Conservation (phyloP, 441 rosid genomes). For the Erysimum cheiri region DNA sequence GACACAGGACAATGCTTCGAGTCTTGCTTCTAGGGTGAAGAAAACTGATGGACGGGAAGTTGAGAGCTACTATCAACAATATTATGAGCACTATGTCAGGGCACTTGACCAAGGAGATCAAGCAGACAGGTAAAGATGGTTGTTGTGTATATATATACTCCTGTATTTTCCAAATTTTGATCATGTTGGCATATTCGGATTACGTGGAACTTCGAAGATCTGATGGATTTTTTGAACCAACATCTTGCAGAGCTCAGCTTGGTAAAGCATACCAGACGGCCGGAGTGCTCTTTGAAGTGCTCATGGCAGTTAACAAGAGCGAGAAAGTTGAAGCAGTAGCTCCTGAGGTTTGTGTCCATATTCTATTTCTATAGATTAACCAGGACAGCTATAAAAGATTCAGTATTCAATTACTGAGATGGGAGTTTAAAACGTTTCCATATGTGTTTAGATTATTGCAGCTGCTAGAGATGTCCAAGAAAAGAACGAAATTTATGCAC, state of each 20-base stretch:
- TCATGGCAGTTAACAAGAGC: constrained; percentile 93
- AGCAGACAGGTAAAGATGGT: constrained; percentile 77
- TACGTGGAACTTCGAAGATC: constrained; percentile 3
- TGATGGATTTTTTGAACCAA: constrained; percentile 33
- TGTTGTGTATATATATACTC: constrained; percentile 15
- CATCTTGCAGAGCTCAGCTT: constrained; percentile 84
- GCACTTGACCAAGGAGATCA: constrained; percentile 95
- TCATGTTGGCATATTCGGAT: neutral
- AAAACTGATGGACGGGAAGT: constrained; percentile 98
- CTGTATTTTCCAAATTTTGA: constrained; percentile 10
- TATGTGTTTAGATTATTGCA: constrained; percentile 76
- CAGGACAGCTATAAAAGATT: constrained; percentile 1
- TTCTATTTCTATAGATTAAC: constrained; percentile 28
- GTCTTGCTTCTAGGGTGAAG: constrained; percentile 92
- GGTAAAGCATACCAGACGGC: constrained; percentile 99
- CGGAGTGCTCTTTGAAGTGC: constrained; percentile 98
- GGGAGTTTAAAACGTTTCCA: constrained; percentile 23
- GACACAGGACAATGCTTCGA: constrained; percentile 87
- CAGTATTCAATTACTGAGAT: neutral
- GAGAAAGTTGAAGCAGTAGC: constrained; percentile 99
- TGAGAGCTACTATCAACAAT: constrained; percentile 92
- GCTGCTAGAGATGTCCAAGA: constrained; percentile 99
- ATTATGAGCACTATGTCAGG: constrained; percentile 89
- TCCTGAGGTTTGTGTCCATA: constrained; percentile 75
- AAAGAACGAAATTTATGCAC: constrained; percentile 90